Conservation (phyloP, 208 protist species). For the Vickermania spadyakhi region DNA sequence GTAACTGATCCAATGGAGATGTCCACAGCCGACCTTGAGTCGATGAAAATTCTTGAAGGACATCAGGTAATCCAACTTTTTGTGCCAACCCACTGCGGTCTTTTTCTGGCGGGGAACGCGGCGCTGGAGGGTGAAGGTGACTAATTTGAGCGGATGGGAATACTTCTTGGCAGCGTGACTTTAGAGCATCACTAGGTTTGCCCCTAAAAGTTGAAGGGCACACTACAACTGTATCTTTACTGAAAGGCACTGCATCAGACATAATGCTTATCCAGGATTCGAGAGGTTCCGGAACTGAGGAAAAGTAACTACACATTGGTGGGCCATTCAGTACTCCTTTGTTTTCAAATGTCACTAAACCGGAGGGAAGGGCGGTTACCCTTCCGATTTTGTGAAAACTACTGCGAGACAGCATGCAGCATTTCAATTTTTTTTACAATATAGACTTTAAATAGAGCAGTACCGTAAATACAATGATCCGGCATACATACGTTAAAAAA, state of each 20-base stretch:
- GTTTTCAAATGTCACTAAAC: not conserved
- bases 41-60: too few relatives aligned
- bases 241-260: slow-evolving; percentile 66
- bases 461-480: too few relatives aligned
- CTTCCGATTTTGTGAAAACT: not conserved
- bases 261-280: slow-evolving; percentile 67
- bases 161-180: slow-evolving; percentile 31
- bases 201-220: slow-evolving; percentile 29
- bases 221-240: slow-evolving; percentile 49
- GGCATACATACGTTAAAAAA: too few relatives aligned
- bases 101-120: too few relatives aligned
- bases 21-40: too few relatives aligned
- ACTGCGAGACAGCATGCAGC: not conserved
- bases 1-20: slow-evolving; percentile 27
- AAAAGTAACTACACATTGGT: not conserved
- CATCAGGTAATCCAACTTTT: too few relatives aligned
- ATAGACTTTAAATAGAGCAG: too few relatives aligned
- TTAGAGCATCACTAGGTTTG: slow-evolving; percentile 14
- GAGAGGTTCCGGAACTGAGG: slow-evolving; percentile 28
- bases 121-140: too few relatives aligned
- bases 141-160: too few relatives aligned
- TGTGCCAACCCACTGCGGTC: too few relatives aligned
- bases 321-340: not conserved
- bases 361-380: not conserved
- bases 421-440: too few relatives aligned